Conservation (phyloP, 768 basidiomycete species). For the Naganishia randhawae region DNA sequence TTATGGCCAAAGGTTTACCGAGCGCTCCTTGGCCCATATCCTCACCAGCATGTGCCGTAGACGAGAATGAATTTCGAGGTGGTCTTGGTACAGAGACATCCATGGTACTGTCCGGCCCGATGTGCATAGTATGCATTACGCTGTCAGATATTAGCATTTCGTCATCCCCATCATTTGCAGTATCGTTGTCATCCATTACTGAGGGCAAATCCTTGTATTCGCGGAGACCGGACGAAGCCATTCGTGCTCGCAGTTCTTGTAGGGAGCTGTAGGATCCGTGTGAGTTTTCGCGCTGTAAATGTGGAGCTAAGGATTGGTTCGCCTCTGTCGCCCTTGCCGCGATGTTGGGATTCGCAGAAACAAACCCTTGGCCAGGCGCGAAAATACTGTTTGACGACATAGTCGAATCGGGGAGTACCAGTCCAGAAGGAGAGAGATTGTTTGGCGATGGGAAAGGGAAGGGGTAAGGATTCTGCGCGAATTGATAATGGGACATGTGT, state of each 20-base stretch:
- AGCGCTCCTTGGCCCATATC: not conserved
- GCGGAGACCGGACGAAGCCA: conserved; percentile 1
- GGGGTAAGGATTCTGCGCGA: conserved; percentile 13
- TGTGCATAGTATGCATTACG: not conserved
- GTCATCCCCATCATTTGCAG: conserved; percentile 12
- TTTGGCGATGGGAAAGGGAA: conserved; percentile 21
- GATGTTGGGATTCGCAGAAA: not conserved
- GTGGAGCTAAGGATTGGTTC: not conserved
- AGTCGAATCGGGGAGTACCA: conserved; percentile 19
- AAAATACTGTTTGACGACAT: conserved; percentile 10
- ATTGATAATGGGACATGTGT: not conserved
- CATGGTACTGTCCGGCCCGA: not conserved
- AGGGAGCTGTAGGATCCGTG: conserved; percentile 2
- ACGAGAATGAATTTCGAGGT: conserved; percentile 19
- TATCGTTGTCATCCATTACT: conserved; percentile 7
- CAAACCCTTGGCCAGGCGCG: not conserved
- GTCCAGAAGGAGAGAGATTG: conserved; percentile 14
- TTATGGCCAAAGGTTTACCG: not conserved
- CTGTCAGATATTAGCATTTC: conserved; percentile 10
- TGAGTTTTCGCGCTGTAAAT: not conserved
- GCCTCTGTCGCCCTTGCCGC: not conserved
- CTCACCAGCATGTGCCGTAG: not conserved
- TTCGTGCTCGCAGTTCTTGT: conserved; percentile 12
- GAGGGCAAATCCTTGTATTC: conserved; percentile 6
- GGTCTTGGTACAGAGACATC: conserved; percentile 7